phyloP scores from a whole-genome alignment of 2,329 filamentous ascomycete species.

The Periconia sp. region DNA sequence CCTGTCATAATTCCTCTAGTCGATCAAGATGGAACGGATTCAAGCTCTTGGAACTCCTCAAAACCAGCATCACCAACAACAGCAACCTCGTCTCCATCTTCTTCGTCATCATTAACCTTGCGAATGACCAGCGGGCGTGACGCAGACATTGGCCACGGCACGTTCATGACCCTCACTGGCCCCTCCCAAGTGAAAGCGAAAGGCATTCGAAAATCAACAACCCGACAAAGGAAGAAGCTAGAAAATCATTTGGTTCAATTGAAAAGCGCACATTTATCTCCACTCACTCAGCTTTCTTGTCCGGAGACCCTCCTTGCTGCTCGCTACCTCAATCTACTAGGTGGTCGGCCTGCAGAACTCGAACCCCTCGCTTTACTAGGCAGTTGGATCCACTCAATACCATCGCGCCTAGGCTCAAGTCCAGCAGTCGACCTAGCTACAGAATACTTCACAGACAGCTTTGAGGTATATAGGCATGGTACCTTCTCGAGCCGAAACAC shows the following conservation, averaged over 20 bases:
- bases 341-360: conserved; percentile 13
- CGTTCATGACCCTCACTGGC: conserved; percentile 32
- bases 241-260: conserved; percentile 21
- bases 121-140: conserved; percentile 24
- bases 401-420: conserved; percentile 32
- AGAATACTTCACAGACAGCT: conserved; percentile 32
- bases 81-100: background rate
- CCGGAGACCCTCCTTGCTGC: conserved; percentile 25
- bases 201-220: conserved; percentile 17
- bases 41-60: background rate
- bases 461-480: conserved; percentile 24
- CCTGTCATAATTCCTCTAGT: conserved; percentile 20
- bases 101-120: conserved; percentile 14
- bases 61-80: background rate
- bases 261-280: conserved; percentile 10
- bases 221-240: conserved; percentile 19
- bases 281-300: conserved; percentile 17
- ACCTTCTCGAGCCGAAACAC: conserved; percentile 25
- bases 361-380: conserved; percentile 33
- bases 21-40: background rate
- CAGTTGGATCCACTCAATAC: conserved; percentile 35
- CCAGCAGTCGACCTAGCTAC: conserved; percentile 33
- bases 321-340: conserved; percentile 31
- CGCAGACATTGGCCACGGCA: conserved; percentile 29
- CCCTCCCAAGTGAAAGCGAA: conserved; percentile 15